phyloP scores from a whole-genome alignment of 495 filamentous ascomycete genomes.

The Aspergillus conjunctus region DNA sequence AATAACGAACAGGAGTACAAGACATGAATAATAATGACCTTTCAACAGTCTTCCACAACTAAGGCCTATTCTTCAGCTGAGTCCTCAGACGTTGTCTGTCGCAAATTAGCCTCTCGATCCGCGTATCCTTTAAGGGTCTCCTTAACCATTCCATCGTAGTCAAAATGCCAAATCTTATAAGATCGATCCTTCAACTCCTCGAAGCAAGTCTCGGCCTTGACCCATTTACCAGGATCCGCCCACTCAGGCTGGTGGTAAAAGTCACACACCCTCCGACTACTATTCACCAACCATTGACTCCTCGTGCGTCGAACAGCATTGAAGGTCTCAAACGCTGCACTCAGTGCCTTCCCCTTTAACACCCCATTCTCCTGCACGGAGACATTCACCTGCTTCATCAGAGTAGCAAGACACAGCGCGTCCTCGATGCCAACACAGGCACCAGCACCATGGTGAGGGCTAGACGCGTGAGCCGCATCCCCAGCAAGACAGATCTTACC shows the following conservation, averaged over 20 bases:
- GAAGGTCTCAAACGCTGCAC: neutral
- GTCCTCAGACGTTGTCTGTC: neutral
- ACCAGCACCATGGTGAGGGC: constrained; percentile 46
- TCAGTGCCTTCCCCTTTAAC: neutral
- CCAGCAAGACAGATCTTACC: constrained; percentile 38
- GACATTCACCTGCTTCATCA: constrained; percentile 8
- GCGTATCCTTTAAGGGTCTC: neutral
- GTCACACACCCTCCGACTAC: neutral
- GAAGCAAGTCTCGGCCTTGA: neutral
- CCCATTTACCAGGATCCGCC: neutral
- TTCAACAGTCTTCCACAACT: neutral
- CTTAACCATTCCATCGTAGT: neutral
- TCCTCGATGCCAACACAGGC: constrained; percentile 45
- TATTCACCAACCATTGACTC: constrained; percentile 2
- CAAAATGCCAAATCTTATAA: constrained; percentile 3
- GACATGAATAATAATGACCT: too few species aligned
- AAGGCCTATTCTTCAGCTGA: neutral
- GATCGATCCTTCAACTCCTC: neutral
- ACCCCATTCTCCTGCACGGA: neutral
- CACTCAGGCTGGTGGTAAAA: constrained; percentile 6
- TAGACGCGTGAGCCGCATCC: constrained; percentile 47
- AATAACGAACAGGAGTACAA: too few species aligned
- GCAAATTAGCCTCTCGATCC: neutral
- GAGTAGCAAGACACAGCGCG: constrained; percentile 28
- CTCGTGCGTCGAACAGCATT: neutral